These are phyloP conservation scores for Emmonsiellopsis sp. DNA, from an alignment of 2,329 filamentous ascomycete species.

Conservation along the genomic window DNA sequence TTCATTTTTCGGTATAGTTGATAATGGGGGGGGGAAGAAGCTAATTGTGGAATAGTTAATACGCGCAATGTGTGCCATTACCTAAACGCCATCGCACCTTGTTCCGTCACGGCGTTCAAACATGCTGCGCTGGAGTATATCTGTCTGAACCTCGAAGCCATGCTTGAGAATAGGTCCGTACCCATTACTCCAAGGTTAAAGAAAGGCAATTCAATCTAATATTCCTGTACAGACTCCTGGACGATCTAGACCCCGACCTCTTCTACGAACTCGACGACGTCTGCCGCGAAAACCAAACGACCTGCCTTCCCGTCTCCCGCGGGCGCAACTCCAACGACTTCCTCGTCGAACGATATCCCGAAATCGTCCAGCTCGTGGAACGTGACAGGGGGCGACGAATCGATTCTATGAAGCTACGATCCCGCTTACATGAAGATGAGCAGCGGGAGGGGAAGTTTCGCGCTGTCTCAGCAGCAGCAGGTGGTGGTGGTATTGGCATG, in stretches of 20 bases:
- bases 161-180: conserved; percentile 72
- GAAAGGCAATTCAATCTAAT: background rate
- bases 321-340: conserved; percentile 60
- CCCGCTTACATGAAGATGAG: conserved; percentile 56
- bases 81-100: conserved; percentile 77
- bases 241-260: conserved; percentile 78
- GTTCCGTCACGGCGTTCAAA: conserved; percentile 76
- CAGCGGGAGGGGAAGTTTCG: conserved; percentile 53
- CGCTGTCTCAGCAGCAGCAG: conserved; percentile 59
- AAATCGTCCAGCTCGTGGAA: conserved; percentile 31
- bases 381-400: conserved; percentile 53
- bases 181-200: background rate
- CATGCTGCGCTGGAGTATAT: conserved; percentile 82
- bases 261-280: conserved; percentile 69
- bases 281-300: conserved; percentile 73
- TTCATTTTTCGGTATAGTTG: background rate
- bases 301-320: conserved; percentile 65
- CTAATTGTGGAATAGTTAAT: conserved; percentile 46
- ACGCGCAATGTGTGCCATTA: conserved; percentile 77
- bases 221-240: conserved; percentile 49
- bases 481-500: conserved; percentile 21
- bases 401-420: conserved; percentile 65
- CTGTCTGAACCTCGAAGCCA: conserved; percentile 79
- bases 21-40: conserved; percentile 4
- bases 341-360: conserved; percentile 37